Evolutionary conservation across 1,284 basidiomycete species (phyloP), one percentile per base, ranked within the genome.

Genomic region (Ganoderma sinense): DNA sequence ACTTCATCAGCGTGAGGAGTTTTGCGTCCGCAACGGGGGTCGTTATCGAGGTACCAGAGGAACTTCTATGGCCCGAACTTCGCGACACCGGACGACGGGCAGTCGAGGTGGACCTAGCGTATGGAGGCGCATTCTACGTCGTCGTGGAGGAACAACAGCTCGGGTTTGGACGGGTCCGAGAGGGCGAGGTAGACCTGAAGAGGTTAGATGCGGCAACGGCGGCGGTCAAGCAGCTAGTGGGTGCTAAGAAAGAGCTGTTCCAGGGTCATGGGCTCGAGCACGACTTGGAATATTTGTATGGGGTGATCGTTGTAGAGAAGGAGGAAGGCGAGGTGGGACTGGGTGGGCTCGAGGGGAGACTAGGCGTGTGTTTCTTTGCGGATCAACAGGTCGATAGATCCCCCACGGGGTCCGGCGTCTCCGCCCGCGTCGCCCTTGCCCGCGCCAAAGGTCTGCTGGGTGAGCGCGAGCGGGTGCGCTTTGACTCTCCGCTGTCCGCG

Each of bases 81-180:
- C 64, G 65, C 23, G 69, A 55, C 33, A 60, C 64, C 2, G 70
- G 71, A n/a, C 66, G 73, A 66, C 63, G 58, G 31, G 20, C 45
- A 26, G 73, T 82, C n/a, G 72, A 58, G n/a, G 74, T 84, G 7
- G 81, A 84, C 68, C 75, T 86, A 48, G 75, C 80, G 14, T 86
- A 80, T 62, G 84, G 84, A 45, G 84, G 84, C 6, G 84, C 84
- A 16, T 84, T 82, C 74, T 86, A 86, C 71, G 83, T 79, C 5
- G 76, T 82, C 58, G 81, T 84, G 48, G 73, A 77, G 7, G 80
- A 79, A 11, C 62, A 70, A 29, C 78, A 78, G 62, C 77, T 85
- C 16, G 83, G 83, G 1, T 82, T 83, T 66, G 62, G 69, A 6
- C 67, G 74, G 23, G 69, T 81, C 13, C 55, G 70, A 10, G 74